Base-by-base conservation (phyloP, 2,329 filamentous ascomycete genomes). In the Penicillium sp. region DNA sequence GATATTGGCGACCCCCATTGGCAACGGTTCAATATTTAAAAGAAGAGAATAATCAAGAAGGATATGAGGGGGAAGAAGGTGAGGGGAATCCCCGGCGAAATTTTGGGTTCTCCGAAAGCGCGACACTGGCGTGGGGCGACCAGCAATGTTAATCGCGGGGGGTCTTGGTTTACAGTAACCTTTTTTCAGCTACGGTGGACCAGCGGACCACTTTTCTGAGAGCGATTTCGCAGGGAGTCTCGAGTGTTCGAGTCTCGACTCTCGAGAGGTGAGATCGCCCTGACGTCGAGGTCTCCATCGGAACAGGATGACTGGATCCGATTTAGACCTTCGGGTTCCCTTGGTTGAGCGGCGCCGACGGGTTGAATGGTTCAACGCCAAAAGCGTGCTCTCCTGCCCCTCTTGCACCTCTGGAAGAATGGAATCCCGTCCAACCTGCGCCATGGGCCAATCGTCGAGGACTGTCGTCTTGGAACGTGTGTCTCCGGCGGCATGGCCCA, bases 1-100 rank as follows among this genome's bases (percentile, higher is more conserved):
- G 38, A 55, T 52, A 28, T 54, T 59, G 57, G 52, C 59, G 49
- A 59, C 54, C 60, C 37, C 60, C 63, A 66, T 64, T 55, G 57
- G 47, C 20, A 51, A 38, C 5, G 43, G 17, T 45, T 12, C 1
- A 55, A 47, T 47, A 17, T 39, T n/a, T 43, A 43, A 49, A 35
- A 43, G 42, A 37, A 58, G 41, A 54, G 49, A 59, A 54, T 50
- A 58, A 61, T 37, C 54, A 66, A 53, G 61, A 57, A 35, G 39
- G 11, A 14, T 34, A 22, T 34, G 39, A 35, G 20, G 39, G 39
- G 41, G n/a, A 42, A 25, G 28, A 22, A 20, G 35, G 42, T 28
- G 50, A 53, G 56, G 56, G 43, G 51, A 54, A 48, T 58, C 35
- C 11, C 22, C 39, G 57, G 57, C 51, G 57, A 59, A 55, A 55